Base-by-base conservation (phyloP, 2,329 filamentous ascomycete species). In the Trichoderma endophyticum region DNA sequence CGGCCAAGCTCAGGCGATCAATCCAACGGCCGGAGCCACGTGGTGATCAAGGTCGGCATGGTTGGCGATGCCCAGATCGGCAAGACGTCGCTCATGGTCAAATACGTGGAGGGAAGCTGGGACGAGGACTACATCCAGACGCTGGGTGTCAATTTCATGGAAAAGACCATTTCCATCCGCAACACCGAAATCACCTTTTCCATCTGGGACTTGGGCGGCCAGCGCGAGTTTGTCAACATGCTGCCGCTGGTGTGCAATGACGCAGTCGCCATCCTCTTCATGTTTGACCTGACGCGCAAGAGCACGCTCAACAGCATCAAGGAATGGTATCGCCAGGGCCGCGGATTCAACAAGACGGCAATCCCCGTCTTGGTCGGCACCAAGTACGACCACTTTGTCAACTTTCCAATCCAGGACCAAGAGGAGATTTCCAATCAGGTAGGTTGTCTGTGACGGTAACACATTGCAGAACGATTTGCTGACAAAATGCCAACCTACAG, bases 81-180 rank as follows among this genome's bases (percentile, higher is more conserved):
- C 80, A 99, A 99, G 88, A 99, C 96, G 21, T 98, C 95, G 75
- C 84, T 99, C 80, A 99, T 99, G 96, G 96, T 99, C 79, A 99
- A 99, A 83, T 99, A 99, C 80, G 96, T 99, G 71, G 96, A 99
- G 84, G 96, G 96, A 73, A 98, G 95, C 83, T 99, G 96, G 94
- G 96, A 99, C 82, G 96, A 99, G 84, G 96, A 99, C 82, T 99
- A 99, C 83, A 99, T 99, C 79, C 96, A 99, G 84, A 99, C 96
- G 26, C 85, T 99, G 59, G 96, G 96, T 76, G 96, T 99, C 83
- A 99, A 99, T 83, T 99, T 99, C 83, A 99, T 99, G 96, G 96
- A 99, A 83, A 99, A 99, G 88, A 99, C 96, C 43, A 99, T 99
- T 80, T 97, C 94, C 74, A 99, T 99, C 82, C 93, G 96, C 74